Base-by-base conservation (phyloP, 805 yeast species). In the Kodamaea hsintzibuensis region DNA sequence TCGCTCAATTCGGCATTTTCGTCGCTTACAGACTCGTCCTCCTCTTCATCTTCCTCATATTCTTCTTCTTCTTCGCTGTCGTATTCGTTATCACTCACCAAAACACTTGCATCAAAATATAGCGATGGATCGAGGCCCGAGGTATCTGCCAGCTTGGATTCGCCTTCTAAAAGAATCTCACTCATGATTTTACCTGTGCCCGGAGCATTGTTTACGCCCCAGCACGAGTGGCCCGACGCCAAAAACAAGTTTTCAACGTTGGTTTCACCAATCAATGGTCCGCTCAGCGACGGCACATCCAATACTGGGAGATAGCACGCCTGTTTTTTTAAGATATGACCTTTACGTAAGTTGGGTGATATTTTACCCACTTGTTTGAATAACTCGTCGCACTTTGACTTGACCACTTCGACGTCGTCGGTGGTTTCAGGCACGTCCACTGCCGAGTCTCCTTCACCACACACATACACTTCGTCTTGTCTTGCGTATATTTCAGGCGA, bases 141-240 rank as follows among this genome's bases (percentile, higher is more conserved):
- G 27, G 92, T 82, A 66, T 88, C 90, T 22, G 97, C 95, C 55
- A 90, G 82, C 38, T 71, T 77, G 7, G 88, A 87, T 59, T 82
- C 83, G 10, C 98, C 98, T 49, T 93, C 98, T 45, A 93, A 69
- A 46, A 93, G 69, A 52, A 93, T 64, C 71, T 93, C 98, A 58
- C 96, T 85, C 85, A 93, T 81, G 39, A 95, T 80, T 65, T 90
- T 84, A n/a, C 99, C 99, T 0, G 98, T 92, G 3, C 89, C 98
- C 0, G 98, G 98, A 0, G 97, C 97, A 70, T 95, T 93, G 73
- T 93, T 95, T 58, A 93, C 95, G 18, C 99, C 99, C 99, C 99
- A 93, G 72, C 98, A 95, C 13, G 97, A 88, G 70, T 93, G 99
- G 0, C 98, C 99, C 13, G 93, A 83, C 1, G 97, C 97, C 53